Base-by-base conservation (phyloP, 441 rosid genomes). In the Jatropha podagrica region DNA sequence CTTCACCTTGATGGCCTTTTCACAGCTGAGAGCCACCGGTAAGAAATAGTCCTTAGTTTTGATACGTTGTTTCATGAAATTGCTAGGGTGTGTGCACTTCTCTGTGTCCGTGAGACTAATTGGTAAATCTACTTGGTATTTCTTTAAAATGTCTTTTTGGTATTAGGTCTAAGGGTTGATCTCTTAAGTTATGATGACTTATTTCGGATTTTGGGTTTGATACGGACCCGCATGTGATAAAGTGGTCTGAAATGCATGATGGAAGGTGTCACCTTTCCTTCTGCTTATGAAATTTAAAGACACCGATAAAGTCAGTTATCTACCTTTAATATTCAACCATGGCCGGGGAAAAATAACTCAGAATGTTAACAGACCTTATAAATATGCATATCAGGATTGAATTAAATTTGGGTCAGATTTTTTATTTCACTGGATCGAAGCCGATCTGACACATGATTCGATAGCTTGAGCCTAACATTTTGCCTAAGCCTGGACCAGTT, bases 21-120 rank as follows among this genome's bases (percentile, higher is more conserved):
- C 69, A 96, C 95, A 56, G 83, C 91, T 15, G 99, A 95, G 80
- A 91, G 90, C 86, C 97, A 95, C 76, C 88, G 98, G 98, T 93
- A 83, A 78, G 73, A 68, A 11, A 61, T 14, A n/a, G 20, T 9
- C 32, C 41, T 65, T 38, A 40, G 18, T 13, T 59, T 54, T 56
- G 0, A 10, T 51, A 51, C 13, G 13, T 14, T 58, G 23, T 49
- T 51, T 37, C 7, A 38, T 64, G 38, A 23, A 64, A 15, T 26
- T 38, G 37, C 49, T 37, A 23, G 9, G 10, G 7, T 44, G 10
- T 42, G 9, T 42, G 46, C 9, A 5, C 46, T 42, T 7, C 2
- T 44, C 10, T 44, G 9, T 11, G 48, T 11, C 23, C 23, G 10
- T 44, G 48, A 4, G 8, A 0, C 32, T 14, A 9, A 2, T 40